Conservation (phyloP, 1,284 basidiomycete species). For the Paramarasmius palmivorus region DNA sequence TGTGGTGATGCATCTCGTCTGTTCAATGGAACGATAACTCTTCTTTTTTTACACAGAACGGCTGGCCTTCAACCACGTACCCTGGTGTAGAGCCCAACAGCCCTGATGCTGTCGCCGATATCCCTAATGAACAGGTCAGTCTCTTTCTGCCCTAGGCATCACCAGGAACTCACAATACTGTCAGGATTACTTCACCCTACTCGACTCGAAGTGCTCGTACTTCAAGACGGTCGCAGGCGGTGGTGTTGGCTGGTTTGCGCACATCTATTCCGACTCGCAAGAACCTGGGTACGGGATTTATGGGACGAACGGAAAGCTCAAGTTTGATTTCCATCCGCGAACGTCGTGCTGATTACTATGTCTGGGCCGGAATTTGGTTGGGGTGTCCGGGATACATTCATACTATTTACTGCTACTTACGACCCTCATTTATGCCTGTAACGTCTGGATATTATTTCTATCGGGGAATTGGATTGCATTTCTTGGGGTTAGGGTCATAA, state of each 20-base stretch:
- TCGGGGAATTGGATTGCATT: no score
- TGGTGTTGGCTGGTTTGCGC: conserved; percentile 79
- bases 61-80: conserved; percentile 69
- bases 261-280: conserved; percentile 68
- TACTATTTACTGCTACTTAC: no score
- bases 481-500: no score
- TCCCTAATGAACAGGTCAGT: conserved; percentile 57
- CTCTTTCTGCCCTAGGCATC: neutral
- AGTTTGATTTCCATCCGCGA: conserved; percentile 56
- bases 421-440: no score
- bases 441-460: no score
- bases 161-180: neutral
- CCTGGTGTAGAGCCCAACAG: conserved; percentile 61
- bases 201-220: conserved; percentile 63
- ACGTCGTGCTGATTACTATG: conserved; percentile 45
- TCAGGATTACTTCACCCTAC: conserved; percentile 61
- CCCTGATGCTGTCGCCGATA: conserved; percentile 51
- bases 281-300: conserved; percentile 73
- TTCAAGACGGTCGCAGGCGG: conserved; percentile 60
- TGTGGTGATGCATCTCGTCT: conserved; percentile 9
- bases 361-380: no score
- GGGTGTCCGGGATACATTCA: no score
- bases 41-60: conserved; percentile 50
- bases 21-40: neutral
- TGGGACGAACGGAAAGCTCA: conserved; percentile 41